phyloP scores from a whole-genome alignment of 768 basidiomycete genomes.

The Macrocybe gigantea region DNA sequence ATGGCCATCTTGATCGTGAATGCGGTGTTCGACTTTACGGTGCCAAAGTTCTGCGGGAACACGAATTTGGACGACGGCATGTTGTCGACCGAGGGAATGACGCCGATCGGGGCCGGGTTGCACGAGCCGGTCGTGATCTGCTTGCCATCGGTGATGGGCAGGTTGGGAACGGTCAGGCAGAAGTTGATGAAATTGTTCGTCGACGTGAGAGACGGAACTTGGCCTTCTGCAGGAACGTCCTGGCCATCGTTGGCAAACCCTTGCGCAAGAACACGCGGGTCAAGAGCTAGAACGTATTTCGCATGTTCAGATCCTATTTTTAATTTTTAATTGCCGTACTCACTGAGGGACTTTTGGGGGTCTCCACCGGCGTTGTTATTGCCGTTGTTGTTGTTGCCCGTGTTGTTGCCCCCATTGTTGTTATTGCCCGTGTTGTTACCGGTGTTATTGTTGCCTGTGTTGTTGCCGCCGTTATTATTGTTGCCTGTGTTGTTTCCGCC shows the following conservation, averaged over 20 bases:
- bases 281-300: conserved; percentile 11
- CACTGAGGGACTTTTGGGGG: conserved; percentile 34
- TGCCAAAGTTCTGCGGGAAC: conserved; percentile 28
- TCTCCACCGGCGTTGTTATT: conserved; percentile 14
- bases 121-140: conserved; percentile 20
- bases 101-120: conserved; percentile 29
- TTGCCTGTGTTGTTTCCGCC: background rate
- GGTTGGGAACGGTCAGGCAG: conserved; percentile 34
- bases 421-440: conserved; percentile 9
- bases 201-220: conserved; percentile 37
- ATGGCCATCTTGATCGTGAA: conserved; percentile 40
- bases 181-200: conserved; percentile 49
- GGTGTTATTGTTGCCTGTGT: conserved; percentile 3
- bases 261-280: conserved; percentile 19
- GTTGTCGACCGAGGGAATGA: conserved; percentile 35
- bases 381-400: conserved; percentile 1
- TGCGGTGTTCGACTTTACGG: conserved; percentile 30
- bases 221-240: conserved; percentile 24
- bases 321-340: conserved; percentile 4
- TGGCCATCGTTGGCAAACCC: conserved; percentile 23
- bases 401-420: conserved; percentile 5
- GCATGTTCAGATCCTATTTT: background rate
- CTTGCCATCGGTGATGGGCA: conserved; percentile 50
- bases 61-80: conserved; percentile 35
- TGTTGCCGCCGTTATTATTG: conserved; percentile 1